Conservation (phyloP, 83 land plant genomes). For the Thuja plicata region DNA sequence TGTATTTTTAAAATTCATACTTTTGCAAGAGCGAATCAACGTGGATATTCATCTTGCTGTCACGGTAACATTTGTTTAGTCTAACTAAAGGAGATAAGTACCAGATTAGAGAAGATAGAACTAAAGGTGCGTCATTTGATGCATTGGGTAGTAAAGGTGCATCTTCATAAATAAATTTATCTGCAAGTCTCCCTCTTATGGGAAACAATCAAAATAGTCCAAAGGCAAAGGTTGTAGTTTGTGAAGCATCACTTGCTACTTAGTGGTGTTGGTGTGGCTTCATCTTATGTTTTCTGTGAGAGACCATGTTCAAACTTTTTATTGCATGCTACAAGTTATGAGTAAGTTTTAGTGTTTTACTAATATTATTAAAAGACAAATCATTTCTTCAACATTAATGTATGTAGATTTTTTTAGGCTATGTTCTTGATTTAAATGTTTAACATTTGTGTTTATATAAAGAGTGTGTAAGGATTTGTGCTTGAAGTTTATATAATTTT, state of each 20-base stretch:
- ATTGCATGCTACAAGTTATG: not conserved
- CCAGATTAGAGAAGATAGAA: slow-evolving; percentile 86
- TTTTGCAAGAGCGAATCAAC: not conserved
- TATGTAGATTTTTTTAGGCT: not conserved
- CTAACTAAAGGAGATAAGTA: slow-evolving; percentile 87
- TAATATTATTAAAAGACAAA: not conserved
- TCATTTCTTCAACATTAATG: not conserved
- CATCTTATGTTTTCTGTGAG: not conserved
- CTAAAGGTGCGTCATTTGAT: slow-evolving; percentile 69
- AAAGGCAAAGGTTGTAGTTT: slow-evolving; percentile 50
- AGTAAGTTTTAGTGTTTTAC: not conserved
- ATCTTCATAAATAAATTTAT: slow-evolving; percentile 36
- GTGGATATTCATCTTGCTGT: not conserved
- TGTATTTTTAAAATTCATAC: not conserved
- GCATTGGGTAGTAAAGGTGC: slow-evolving; percentile 30
- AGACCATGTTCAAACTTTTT: slow-evolving; percentile 2
- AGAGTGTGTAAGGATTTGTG: not conserved
- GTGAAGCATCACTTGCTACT: slow-evolving; percentile 58
- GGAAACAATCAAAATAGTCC: slow-evolving; percentile 74
- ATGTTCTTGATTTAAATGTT: not conserved
- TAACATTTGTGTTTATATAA: not conserved
- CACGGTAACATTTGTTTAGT: not conserved
- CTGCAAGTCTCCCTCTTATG: slow-evolving; percentile 22
- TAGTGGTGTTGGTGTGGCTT: slow-evolving; percentile 16
- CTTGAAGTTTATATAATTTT: not conserved